Conservation (phyloP, 768 basidiomycete species). For the Kwoniella mangroviensis region DNA sequence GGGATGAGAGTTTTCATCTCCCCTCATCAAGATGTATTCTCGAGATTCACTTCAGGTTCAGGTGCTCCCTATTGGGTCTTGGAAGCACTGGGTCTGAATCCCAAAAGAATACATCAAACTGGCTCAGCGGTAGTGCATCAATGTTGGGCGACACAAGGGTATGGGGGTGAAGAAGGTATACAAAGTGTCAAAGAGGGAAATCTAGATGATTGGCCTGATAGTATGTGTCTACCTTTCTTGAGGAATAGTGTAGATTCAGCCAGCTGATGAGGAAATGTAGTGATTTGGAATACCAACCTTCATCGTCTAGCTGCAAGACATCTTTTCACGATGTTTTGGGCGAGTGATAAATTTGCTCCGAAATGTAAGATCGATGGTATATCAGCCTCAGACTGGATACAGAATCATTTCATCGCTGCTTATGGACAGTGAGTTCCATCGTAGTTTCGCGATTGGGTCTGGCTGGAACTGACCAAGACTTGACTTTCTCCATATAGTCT, state of each 20-base stretch:
- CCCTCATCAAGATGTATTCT: conserved; percentile 98
- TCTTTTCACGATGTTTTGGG: conserved; percentile 93
- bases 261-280: conserved; percentile 68
- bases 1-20: conserved; percentile 86
- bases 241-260: conserved; percentile 61
- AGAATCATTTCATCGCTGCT: conserved; percentile 75
- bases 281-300: conserved; percentile 98
- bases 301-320: conserved; percentile 85
- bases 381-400: conserved; percentile 89
- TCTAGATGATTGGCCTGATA: conserved; percentile 42
- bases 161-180: conserved; percentile 41
- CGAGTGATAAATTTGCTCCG: conserved; percentile 85
- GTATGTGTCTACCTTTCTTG: conserved; percentile 21
- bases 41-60: conserved; percentile 90
- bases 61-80: conserved; percentile 96
- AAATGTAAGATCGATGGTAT: conserved; percentile 86
- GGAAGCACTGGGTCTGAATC: conserved; percentile 82
- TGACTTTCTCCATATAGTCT: conserved; percentile 53
- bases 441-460: not conserved
- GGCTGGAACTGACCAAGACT: conserved; percentile 1
- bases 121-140: conserved; percentile 42
- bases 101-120: conserved; percentile 60
- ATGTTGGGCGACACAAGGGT: conserved; percentile 31
- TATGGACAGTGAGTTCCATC: conserved; percentile 62
- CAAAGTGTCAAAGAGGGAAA: conserved; percentile 29